phyloP scores from a whole-genome alignment of 2,329 filamentous ascomycete species.

The Berkeleyomyces basicola region DNA sequence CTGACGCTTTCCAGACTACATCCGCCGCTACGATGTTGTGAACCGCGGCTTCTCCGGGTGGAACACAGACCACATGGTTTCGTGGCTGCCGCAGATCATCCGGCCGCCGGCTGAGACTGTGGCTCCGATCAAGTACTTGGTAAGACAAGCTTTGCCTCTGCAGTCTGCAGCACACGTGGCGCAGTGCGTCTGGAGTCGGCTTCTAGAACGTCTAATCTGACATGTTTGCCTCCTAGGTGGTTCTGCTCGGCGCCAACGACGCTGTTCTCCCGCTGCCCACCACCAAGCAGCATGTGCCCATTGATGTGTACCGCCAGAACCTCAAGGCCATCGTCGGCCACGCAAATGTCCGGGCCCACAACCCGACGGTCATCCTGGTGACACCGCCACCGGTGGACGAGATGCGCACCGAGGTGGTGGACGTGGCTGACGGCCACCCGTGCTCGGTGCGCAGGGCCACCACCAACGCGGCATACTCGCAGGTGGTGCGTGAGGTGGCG shows the following conservation, averaged over 20 bases:
- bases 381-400: conserved; percentile 74
- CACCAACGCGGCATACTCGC: conserved; percentile 39
- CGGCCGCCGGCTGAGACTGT: conserved; percentile 41
- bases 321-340: conserved; percentile 56
- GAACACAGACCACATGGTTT: conserved; percentile 59
- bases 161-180: too few relatives aligned
- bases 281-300: conserved; percentile 57
- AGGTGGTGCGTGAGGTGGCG: conserved; percentile 48
- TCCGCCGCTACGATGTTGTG: conserved; percentile 65
- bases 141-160: conserved; percentile 22
- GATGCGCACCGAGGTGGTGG: conserved; percentile 39
- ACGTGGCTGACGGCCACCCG: conserved; percentile 30
- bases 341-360: conserved; percentile 49
- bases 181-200: too few relatives aligned
- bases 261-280: conserved; percentile 48
- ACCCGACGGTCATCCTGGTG: conserved; percentile 57
- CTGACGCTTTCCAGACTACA: conserved; percentile 38
- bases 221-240: conserved; percentile 30
- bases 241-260: conserved; percentile 87
- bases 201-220: neutral
- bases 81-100: conserved; percentile 53
- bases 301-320: conserved; percentile 61
- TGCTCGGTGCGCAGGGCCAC: conserved; percentile 28
- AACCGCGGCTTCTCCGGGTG: conserved; percentile 82
- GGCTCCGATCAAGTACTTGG: conserved; percentile 50